phyloP scores from a whole-genome alignment of 208 protist species.

The Crithidia expoeki region DNA sequence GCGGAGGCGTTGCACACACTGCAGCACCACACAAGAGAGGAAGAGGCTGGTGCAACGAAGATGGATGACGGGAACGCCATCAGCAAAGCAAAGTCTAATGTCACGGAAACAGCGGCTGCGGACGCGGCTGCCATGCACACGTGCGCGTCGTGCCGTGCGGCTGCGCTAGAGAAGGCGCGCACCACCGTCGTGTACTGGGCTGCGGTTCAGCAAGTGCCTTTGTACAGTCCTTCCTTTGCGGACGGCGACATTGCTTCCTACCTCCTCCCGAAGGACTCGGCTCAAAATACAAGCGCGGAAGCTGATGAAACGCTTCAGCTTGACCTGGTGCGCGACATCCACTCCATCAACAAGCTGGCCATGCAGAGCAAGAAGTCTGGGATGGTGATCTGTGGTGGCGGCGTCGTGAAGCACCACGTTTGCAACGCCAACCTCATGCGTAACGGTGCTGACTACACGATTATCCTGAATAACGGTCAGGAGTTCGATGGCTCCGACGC shows the following conservation, averaged over 20 bases:
- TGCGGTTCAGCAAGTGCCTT: constrained; percentile 68
- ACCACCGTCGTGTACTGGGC: constrained; percentile 85
- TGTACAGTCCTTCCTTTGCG: constrained; percentile 85
- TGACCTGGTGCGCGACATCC: constrained; percentile 96
- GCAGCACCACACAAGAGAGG: constrained; percentile 4
- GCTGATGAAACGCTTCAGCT: constrained; percentile 35
- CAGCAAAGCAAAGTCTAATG: background rate
- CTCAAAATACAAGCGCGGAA: too few relatives aligned
- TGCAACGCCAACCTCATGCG: constrained; percentile 99
- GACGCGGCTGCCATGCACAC: background rate
- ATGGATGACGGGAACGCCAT: background rate
- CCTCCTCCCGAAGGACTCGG: constrained; percentile 30
- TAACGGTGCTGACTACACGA: constrained; percentile 98
- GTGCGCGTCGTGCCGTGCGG: constrained; percentile 15
- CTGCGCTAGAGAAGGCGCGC: constrained; percentile 47
- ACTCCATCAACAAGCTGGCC: constrained; percentile 95
- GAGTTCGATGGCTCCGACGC: constrained; percentile 99
- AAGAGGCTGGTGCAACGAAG: background rate
- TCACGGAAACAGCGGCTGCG: background rate
- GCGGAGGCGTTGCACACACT: constrained; percentile 37
- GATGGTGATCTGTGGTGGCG: constrained; percentile 98
- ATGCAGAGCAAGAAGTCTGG: constrained; percentile 95
- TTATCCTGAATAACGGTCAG: constrained; percentile 98
- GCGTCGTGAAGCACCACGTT: constrained; percentile 99
- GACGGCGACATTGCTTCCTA: constrained; percentile 81